Evolutionary conservation across 2,329 filamentous ascomycete species (phyloP), one percentile per base, ranked within the genome.

Genomic region (Fusarium fracticaudum): DNA sequence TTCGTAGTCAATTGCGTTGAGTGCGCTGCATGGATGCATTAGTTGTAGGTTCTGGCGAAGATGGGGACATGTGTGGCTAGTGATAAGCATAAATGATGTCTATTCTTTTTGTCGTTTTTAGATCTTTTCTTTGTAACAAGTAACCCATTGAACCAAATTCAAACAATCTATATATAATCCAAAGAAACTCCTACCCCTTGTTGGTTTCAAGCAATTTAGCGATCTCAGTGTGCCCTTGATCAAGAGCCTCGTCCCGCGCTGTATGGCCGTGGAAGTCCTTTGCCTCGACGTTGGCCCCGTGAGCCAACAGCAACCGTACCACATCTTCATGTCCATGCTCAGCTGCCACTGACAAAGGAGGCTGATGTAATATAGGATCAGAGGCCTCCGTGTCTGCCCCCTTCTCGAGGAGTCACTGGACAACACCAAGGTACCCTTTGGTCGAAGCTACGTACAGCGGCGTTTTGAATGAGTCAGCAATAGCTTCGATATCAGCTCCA

Each of bases 131-230:
- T 10, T 31, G 3, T 8, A n/a, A 50, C 29, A 31, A n/a, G 29
- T 31, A n/a, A 50, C 26, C 1, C 17, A 9, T 8, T 5, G 3
- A 31, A n/a, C 10, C 3, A 3, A 10, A 22, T 11, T 17, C 15
- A 9, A 48, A 6, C 20, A 48, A 8, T 5, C 14, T 31, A 31
- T 29, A 7, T 26, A 48, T 3, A 33, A 31, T 20, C 8, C 26
- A 48, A 22, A 31, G 9, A 22, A 14, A 12, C 13, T 15, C 1
- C 20, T 22, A 14, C 8, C 24, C 26, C 12, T 22, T 10, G n/a
- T 51, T 13, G 5, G 17, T 18, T 54, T 26, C 14, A 7, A 40
- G 35, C 35, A 54, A 17, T n/a, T 54, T 38, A n/a, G 9, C 20
- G 10, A 40, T 37, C n/a, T 37, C 15, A 37, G 37, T 18, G 18